Conservation (phyloP, 2,329 filamentous ascomycete species). For the Botrytis cinerea region DNA sequence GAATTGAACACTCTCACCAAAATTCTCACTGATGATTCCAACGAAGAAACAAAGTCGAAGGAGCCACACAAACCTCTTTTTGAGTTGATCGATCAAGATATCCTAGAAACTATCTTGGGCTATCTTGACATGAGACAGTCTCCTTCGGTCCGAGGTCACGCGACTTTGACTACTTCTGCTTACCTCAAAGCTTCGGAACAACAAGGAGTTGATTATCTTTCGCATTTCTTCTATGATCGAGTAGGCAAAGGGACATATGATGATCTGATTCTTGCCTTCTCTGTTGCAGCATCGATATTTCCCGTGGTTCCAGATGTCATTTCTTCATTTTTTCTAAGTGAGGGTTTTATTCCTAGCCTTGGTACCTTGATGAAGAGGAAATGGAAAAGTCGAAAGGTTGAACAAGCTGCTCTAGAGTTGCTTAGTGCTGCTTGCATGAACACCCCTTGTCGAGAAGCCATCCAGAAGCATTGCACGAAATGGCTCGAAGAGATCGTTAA, state of each 20-base stretch:
- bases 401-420: conserved; percentile 83
- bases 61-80: conserved; percentile 44
- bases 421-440: conserved; percentile 91
- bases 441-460: conserved; percentile 75
- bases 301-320: conserved; percentile 78
- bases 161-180: conserved; percentile 78
- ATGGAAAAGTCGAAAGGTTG: conserved; percentile 82
- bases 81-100: conserved; percentile 68
- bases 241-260: conserved; percentile 77
- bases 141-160: conserved; percentile 73
- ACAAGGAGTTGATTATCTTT: conserved; percentile 68
- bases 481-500: conserved; percentile 87
- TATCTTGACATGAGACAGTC: conserved; percentile 84
- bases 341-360: conserved; percentile 80
- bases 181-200: conserved; percentile 78
- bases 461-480: conserved; percentile 79
- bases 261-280: conserved; percentile 88
- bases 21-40: conserved; percentile 55
- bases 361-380: conserved; percentile 75
- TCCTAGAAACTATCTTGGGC: conserved; percentile 81
- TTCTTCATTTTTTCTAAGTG: conserved; percentile 78
- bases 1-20: conserved; percentile 61
- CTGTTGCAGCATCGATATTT: conserved; percentile 85
- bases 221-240: conserved; percentile 71
- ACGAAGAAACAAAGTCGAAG: conserved; percentile 30